phyloP scores from a whole-genome alignment of 495 filamentous ascomycete species.

The Trichoderma parareesei region DNA sequence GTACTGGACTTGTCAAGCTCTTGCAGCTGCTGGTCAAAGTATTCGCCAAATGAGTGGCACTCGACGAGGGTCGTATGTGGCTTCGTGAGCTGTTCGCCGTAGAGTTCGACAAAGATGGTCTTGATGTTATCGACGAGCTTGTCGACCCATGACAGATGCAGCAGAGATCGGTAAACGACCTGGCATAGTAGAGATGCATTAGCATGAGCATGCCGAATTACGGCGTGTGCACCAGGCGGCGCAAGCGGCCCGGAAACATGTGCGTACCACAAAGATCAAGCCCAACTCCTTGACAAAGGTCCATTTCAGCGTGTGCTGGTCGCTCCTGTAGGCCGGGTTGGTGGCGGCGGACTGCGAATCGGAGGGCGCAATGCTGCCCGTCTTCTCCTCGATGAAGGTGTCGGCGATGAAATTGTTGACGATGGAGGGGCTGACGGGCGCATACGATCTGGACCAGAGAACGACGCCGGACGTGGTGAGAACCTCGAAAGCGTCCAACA shows the following conservation, averaged over 20 bases:
- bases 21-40: conserved; percentile 86
- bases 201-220: no score
- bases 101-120: conserved; percentile 80
- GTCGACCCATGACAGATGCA: conserved; percentile 95
- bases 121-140: conserved; percentile 91
- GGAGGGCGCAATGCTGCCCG: conserved; percentile 49
- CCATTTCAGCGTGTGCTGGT: conserved; percentile 95
- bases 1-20: conserved; percentile 58
- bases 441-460: conserved; percentile 87
- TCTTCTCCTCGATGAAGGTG: conserved; percentile 91
- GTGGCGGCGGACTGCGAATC: conserved; percentile 47
- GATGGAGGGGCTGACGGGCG: conserved; percentile 66
- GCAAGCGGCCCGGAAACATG: conserved; percentile 9
- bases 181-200: conserved; percentile 25
- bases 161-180: conserved; percentile 93
- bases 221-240: background rate
- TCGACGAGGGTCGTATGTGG: conserved; percentile 68
- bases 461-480: conserved; percentile 93
- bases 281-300: conserved; percentile 83
- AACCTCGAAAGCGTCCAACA: conserved; percentile 96
- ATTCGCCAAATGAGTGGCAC: conserved; percentile 73
- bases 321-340: conserved; percentile 74
- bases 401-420: conserved; percentile 93
- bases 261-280: conserved; percentile 86
- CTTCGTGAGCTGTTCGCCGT: conserved; percentile 77